Base-by-base conservation (phyloP, 2,329 filamentous ascomycete species). In the Aspergillus sp. region DNA sequence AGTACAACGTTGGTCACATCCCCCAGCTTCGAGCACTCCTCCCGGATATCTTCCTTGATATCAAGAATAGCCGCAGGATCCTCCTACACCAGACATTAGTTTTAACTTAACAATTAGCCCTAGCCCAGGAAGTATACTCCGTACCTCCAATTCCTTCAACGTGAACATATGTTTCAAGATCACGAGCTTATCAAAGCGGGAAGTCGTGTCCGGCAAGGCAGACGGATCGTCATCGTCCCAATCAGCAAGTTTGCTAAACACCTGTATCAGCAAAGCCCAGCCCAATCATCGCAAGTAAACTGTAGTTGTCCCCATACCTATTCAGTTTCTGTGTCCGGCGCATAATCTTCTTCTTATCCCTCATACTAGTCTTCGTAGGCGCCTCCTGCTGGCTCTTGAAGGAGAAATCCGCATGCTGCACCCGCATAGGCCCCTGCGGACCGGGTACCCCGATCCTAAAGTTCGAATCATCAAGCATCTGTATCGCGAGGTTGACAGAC, bases 81-180 rank as follows among this genome's bases (percentile, higher is more conserved):
- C 71, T 96, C 90, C 67, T 82, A 56, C 36, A 48, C 19, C 54
- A 11, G 6, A 23, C 21, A 5, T 23, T 23, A 23, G 21, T 23
- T 21, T 21, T 21, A 21, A 21, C 21, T 21, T 21, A 21, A 21
- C 21, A 3, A 4, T 23, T 5, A 23, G 3, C 21, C 21, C 21
- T 4, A 5, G 4, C 21, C 4, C 21, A 23, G 50, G 19, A 32
- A 51, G 50, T 11, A 30, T 13, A 23, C 27, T 6, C 32, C 70
- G 51, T 66, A 81, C 81, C 68, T 92, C 88, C 25, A 98, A 82
- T 78, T 96, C 91, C 63, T 88, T 74, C 44, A 94, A 82, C 1
- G 92, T 96, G 77, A 99, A 99, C 89, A 96, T 96, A 78, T 96
- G 88, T 72, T 91, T 91, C 64, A 99, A 80, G 60, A 98, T 88